phyloP scores from a whole-genome alignment of 2,329 filamentous ascomycete species.

The Exophiala spinifera region DNA sequence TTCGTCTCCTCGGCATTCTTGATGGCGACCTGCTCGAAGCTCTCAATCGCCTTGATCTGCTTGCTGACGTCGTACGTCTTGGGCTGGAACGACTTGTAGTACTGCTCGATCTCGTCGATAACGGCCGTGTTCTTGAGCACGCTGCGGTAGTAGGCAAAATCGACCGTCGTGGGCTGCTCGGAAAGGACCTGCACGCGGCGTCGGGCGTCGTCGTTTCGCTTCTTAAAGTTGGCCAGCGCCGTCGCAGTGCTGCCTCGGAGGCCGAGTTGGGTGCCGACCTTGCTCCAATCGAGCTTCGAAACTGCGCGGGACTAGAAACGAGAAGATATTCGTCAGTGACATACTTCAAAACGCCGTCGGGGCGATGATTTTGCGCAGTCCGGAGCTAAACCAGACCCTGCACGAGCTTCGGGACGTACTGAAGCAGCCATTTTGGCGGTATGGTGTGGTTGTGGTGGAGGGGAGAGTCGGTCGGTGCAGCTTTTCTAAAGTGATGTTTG shows the following conservation, averaged over 20 bases:
- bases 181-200: conserved; percentile 83
- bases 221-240: conserved; percentile 95
- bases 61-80: conserved; percentile 85
- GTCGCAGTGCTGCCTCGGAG: conserved; percentile 91
- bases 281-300: conserved; percentile 98
- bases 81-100: conserved; percentile 88
- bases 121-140: conserved; percentile 94
- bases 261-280: conserved; percentile 88
- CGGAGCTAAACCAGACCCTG: conserved; percentile 45
- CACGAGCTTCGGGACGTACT: conserved; percentile 31
- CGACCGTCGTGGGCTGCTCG: conserved; percentile 80
- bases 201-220: conserved; percentile 98
- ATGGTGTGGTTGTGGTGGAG: conserved; percentile 24
- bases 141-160: conserved; percentile 90
- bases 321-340: conserved; percentile 34
- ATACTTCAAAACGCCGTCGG: not conserved
- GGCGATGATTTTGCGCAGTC: not conserved
- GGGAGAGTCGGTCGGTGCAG: conserved; percentile 9
- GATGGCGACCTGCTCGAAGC: conserved; percentile 93
- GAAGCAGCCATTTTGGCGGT: conserved; percentile 43
- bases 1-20: conserved; percentile 98
- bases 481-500: conserved; percentile 7
- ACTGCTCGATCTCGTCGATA: conserved; percentile 95
- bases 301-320: conserved; percentile 84
- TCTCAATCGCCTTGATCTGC: conserved; percentile 97